A percentile compares a stretch with the other conserved stretches of the same genome.
Conservation (phyloP, 2,329 filamentous ascomycete species). For the Calycina marina region DNA sequence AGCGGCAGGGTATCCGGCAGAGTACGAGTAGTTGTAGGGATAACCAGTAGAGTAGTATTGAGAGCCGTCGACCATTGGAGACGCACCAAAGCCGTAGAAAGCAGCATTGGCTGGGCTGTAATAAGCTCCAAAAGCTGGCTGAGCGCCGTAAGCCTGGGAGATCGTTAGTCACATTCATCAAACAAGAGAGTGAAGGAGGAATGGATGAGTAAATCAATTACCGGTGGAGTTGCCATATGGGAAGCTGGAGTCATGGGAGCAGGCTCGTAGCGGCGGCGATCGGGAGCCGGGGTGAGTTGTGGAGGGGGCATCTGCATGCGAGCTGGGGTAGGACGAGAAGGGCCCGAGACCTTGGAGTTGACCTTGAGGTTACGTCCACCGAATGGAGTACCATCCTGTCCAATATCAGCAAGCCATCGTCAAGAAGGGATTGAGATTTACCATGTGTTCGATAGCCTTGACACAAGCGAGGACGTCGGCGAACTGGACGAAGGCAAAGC, state of each 20-base stretch:
- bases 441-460: slow-evolving; percentile 13
- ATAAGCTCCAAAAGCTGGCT: slow-evolving; percentile 7
- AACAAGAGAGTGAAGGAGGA: no score
- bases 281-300: slow-evolving; percentile 1
- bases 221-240: no score
- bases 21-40: slow-evolving; percentile 1
- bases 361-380: slow-evolving; percentile 17
- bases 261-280: slow-evolving; percentile 4
- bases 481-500: slow-evolving; percentile 25
- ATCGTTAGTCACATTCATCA: slow-evolving; percentile 9
- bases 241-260: slow-evolving; percentile 11
- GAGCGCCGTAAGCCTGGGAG: slow-evolving; percentile 8
- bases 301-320: no score
- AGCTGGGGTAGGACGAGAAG: slow-evolving; percentile 4
- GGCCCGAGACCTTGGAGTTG: slow-evolving; percentile 21
- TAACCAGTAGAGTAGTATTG: not conserved
- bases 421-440: slow-evolving; percentile 4
- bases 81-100: not conserved
- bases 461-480: slow-evolving; percentile 10
- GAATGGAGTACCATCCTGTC: slow-evolving; percentile 14
- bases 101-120: slow-evolving; percentile 5
- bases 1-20: slow-evolving; percentile 3
- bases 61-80: not conserved
- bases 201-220: no score
- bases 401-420: not conserved